Conservation (phyloP, 345 rosid species). For the Kernera saxatilis region DNA sequence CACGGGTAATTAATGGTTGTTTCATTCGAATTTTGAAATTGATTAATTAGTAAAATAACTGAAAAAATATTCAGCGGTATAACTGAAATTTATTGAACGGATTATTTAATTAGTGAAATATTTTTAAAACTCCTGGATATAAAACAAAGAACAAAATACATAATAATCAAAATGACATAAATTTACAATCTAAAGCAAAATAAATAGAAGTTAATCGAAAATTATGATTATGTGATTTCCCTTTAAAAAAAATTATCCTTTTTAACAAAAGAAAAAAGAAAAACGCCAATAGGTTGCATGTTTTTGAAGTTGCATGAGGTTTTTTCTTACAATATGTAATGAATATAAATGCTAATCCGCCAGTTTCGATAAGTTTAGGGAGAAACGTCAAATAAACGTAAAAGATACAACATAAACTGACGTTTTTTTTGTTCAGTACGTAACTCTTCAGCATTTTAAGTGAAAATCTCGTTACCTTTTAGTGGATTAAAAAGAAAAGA, state of each 20-base stretch:
- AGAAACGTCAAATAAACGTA: neutral
- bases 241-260: neutral
- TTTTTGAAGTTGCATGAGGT: neutral
- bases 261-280: neutral
- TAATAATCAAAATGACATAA: neutral
- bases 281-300: neutral
- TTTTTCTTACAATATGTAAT: neutral
- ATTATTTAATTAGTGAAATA: neutral
- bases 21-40: neutral
- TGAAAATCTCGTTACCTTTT: neutral
- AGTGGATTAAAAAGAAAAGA: neutral
- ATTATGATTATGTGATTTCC: neutral
- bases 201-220: neutral
- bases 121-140: neutral
- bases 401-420: neutral
- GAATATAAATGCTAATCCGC: neutral
- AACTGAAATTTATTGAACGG: neutral
- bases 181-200: neutral
- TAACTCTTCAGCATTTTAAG: neutral
- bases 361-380: neutral
- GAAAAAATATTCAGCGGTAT: too few species aligned
- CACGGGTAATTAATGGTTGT: neutral
- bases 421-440: neutral
- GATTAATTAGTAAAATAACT: neutral
- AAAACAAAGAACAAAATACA: too few species aligned